Evolutionary conservation across 345 rosid genomes (phyloP).

Genomic region (Corchorus capsularis): DNA sequence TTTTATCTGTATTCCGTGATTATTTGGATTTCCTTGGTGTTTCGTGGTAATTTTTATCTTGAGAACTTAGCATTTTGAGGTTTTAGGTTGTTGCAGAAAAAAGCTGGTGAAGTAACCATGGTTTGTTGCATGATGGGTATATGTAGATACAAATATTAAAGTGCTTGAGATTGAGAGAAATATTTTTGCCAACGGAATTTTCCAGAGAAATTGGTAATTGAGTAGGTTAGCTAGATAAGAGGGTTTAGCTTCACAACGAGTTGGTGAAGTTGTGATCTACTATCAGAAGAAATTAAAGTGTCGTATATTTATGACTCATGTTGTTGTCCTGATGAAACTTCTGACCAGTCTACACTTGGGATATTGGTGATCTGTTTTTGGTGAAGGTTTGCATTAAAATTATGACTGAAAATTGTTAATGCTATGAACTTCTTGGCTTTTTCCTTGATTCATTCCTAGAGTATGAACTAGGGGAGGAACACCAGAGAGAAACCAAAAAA

Average conservation of each 20-base stretch:
- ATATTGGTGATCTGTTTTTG: neutral
- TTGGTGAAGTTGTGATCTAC: neutral
- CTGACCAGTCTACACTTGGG: neutral
- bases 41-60: neutral
- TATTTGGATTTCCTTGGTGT: slow-evolving; percentile 1
- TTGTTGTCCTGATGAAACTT: neutral
- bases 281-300: neutral
- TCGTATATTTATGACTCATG: too few relatives aligned
- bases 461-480: neutral
- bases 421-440: neutral
- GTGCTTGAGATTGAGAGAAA: slow-evolving; percentile 10
- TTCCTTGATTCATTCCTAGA: neutral
- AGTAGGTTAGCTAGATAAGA: neutral
- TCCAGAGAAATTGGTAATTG: neutral
- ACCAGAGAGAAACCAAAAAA: neutral
- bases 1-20: slow-evolving; percentile 11
- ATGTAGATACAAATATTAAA: neutral
- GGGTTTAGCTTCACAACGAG: neutral
- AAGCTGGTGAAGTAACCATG: neutral
- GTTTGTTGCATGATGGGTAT: slow-evolving; percentile 1
- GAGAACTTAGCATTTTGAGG: slow-evolving; percentile 2
- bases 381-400: neutral
- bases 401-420: slow-evolving; percentile 9
- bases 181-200: neutral
- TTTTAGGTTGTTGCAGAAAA: neutral